These are phyloP conservation scores for Mortierella sp. DNA, from an alignment of 371 early-diverging fungal genomes.

Conservation along the genomic window DNA sequence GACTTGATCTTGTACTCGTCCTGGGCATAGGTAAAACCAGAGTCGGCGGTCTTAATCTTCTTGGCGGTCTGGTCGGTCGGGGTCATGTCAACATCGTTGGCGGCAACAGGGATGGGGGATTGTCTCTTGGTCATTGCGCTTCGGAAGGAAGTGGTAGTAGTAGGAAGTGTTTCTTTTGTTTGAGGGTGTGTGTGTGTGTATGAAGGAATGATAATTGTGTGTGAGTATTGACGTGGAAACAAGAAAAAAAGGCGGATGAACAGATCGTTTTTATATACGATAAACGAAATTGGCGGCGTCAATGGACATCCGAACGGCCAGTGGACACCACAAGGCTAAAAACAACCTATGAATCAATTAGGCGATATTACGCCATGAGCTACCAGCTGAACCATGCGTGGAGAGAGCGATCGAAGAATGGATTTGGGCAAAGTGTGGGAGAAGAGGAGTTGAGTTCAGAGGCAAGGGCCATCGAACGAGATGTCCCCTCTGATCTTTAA, in stretches of 20 bases:
- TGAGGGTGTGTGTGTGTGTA: not conserved
- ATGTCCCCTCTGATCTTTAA: not conserved
- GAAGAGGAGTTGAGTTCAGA: not conserved
- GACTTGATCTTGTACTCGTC: slow-evolving; percentile 40
- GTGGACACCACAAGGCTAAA: not conserved
- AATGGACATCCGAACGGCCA: slow-evolving; percentile 1
- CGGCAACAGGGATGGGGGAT: slow-evolving; percentile 1
- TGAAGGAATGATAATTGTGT: not conserved
- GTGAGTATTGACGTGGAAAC: not conserved
- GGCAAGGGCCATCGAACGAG: slow-evolving; percentile 8
- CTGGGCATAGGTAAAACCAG: slow-evolving; percentile 18
- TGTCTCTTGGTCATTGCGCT: slow-evolving; percentile 37
- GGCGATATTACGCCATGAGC: not conserved
- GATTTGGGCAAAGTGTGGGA: not conserved
- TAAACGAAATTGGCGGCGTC: slow-evolving; percentile 4
- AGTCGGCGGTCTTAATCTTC: slow-evolving; percentile 23
- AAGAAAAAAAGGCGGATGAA: not conserved
- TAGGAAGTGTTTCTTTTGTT: not conserved
- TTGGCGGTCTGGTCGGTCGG: slow-evolving; percentile 22
- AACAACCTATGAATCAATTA: not conserved
- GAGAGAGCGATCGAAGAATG: not conserved
- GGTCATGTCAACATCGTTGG: slow-evolving; percentile 38
- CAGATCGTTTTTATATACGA: not conserved
- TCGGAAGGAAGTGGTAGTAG: not conserved
- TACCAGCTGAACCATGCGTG: not conserved